phyloP scores from a whole-genome alignment of 164 flowering plant species.

The Magnolia officinalis region DNA sequence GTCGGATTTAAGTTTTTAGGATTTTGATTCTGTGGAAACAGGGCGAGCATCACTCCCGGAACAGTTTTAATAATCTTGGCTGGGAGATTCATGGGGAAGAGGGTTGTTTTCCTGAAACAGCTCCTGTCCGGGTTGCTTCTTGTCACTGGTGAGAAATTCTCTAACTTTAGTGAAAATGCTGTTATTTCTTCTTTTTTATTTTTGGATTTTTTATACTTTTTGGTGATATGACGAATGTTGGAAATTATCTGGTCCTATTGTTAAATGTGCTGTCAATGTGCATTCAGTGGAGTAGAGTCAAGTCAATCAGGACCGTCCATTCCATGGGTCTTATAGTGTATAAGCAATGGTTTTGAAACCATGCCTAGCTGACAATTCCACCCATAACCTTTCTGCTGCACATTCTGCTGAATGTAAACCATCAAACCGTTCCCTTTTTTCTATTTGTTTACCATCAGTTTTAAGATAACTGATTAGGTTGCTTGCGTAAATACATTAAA shows the following conservation, averaged over 20 bases:
- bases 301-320: not conserved
- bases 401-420: too few species aligned
- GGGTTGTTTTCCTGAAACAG: slow-evolving; percentile 74
- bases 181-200: too few species aligned
- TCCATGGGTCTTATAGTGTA: too few species aligned
- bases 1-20: not conserved
- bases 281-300: not conserved
- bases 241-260: not conserved
- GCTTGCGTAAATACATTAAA: too few species aligned
- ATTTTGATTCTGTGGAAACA: slow-evolving; percentile 4
- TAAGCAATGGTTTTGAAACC: too few species aligned
- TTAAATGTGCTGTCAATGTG: not conserved
- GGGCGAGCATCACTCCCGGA: slow-evolving; percentile 63
- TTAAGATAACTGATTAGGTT: too few species aligned
- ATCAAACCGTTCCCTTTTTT: too few species aligned
- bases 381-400: too few species aligned
- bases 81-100: slow-evolving; percentile 77
- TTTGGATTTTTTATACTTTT: not conserved
- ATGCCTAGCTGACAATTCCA: too few species aligned
- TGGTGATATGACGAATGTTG: not conserved
- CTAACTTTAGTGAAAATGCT: not conserved
- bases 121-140: slow-evolving; percentile 70
- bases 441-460: too few species aligned
- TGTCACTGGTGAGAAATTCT: slow-evolving; percentile 46
- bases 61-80: slow-evolving; percentile 61